Evolutionary conservation across 768 basidiomycete species (phyloP).

Genomic region (Rickenella mellea): DNA sequence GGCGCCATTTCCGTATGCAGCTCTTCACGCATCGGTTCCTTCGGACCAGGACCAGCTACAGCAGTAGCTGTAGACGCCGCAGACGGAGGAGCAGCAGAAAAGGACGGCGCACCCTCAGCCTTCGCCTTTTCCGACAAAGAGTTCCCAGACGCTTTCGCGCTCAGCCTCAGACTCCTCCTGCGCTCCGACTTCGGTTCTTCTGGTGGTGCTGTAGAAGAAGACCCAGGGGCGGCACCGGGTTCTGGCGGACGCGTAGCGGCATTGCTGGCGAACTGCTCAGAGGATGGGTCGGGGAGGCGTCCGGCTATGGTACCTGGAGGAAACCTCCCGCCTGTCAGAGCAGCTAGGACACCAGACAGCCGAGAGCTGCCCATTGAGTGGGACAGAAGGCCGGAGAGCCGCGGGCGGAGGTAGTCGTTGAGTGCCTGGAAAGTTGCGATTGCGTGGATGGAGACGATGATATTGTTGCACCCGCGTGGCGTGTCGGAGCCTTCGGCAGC

Average conservation of each 20-base stretch:
- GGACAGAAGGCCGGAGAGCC: slow-evolving; percentile 64
- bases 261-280: slow-evolving; percentile 19
- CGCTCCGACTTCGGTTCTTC: slow-evolving; percentile 31
- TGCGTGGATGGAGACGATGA: slow-evolving; percentile 95
- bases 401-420: slow-evolving; percentile 90
- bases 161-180: slow-evolving; percentile 77
- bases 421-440: slow-evolving; percentile 97
- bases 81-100: slow-evolving; percentile 5
- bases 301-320: slow-evolving; percentile 14
- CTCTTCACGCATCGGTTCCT: slow-evolving; percentile 4
- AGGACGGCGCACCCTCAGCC: slow-evolving; percentile 7
- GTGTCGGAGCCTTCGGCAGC: slow-evolving; percentile 85
- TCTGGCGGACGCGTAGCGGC: slow-evolving; percentile 18
- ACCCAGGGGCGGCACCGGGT: slow-evolving; percentile 20
- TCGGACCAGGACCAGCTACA: slow-evolving; percentile 13
- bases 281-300: slow-evolving; percentile 1
- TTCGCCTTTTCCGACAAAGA: slow-evolving; percentile 5
- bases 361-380: slow-evolving; percentile 39
- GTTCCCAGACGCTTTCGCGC: slow-evolving; percentile 40
- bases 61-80: slow-evolving; percentile 6
- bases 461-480: slow-evolving; percentile 70
- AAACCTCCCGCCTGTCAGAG: slow-evolving; percentile 49
- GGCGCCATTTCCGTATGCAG: slow-evolving; percentile 31
- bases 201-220: slow-evolving; percentile 22
- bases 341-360: slow-evolving; percentile 85